Evolutionary conservation across 352 stramenopile species (phyloP).

Genomic region (Phytophthora lateralis): DNA sequence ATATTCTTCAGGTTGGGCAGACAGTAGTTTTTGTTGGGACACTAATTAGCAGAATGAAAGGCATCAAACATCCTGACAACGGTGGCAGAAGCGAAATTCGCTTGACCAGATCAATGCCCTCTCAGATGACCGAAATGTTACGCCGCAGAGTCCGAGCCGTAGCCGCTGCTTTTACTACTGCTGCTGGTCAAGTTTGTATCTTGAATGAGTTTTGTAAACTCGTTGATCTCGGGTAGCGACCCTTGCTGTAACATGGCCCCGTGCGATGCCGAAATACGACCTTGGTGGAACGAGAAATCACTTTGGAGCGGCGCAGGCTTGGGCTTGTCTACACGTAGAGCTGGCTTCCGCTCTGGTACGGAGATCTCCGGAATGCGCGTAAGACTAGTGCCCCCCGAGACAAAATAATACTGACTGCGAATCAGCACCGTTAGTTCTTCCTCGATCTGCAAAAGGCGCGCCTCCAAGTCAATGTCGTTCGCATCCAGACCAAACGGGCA

Average conservation of each 20-base stretch:
- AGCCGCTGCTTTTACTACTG: conserved; percentile 19
- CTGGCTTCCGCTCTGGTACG: conserved; percentile 4
- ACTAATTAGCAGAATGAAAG: not conserved
- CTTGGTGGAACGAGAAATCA: conserved; percentile 73
- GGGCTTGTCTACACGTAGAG: conserved; percentile 13
- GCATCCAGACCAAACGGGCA: conserved; percentile 79
- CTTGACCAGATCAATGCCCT: not conserved
- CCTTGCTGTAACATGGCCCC: conserved; percentile 34
- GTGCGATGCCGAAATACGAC: conserved; percentile 55
- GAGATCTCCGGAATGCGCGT: conserved; percentile 25
- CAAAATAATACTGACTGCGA: conserved; percentile 83
- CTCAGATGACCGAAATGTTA: not conserved
- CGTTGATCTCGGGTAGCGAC: conserved; percentile 77
- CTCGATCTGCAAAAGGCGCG: conserved; percentile 75
- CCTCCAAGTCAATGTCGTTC: conserved; percentile 85
- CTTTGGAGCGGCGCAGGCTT: conserved; percentile 20
- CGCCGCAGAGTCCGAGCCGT: conserved; percentile 26
- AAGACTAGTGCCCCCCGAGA: conserved; percentile 58
- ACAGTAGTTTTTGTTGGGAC: not conserved
- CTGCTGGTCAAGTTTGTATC: conserved; percentile 14
- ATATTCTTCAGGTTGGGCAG: not conserved
- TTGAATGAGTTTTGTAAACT: conserved; percentile 71
- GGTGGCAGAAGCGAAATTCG: too few species aligned
- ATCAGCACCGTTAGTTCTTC: conserved; percentile 83
- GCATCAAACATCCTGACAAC: not conserved